These are phyloP conservation scores for Curvularia spicifera DNA, from an alignment of 2,329 filamentous ascomycete species.

Conservation along the genomic window DNA sequence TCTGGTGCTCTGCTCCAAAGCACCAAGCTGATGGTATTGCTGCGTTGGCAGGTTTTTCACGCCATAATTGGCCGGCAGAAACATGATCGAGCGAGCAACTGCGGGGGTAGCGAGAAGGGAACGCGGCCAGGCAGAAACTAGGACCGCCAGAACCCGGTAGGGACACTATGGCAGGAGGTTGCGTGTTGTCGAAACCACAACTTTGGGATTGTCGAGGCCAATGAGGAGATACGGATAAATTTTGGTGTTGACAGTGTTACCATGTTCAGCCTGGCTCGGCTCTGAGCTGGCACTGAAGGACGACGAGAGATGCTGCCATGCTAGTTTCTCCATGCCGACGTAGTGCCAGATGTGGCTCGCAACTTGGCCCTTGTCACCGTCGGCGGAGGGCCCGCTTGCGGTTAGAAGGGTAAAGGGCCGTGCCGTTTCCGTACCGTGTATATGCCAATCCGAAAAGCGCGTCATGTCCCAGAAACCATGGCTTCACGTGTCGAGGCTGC, in stretches of 20 bases:
- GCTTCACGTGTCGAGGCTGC: constrained; percentile 27
- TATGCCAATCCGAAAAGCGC: constrained; percentile 24
- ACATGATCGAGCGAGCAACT: constrained; percentile 31
- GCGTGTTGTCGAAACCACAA: constrained; percentile 28
- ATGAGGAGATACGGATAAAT: constrained; percentile 29
- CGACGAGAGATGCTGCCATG: constrained; percentile 33
- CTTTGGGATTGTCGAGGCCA: constrained; percentile 33
- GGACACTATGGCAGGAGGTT: constrained; percentile 41
- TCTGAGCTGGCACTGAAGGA: constrained; percentile 44
- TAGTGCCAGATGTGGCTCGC: constrained; percentile 39
- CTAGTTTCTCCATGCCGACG: constrained; percentile 36
- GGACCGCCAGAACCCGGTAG: constrained; percentile 34
- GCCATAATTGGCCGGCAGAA: constrained; percentile 40
- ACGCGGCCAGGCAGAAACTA: constrained; percentile 34
- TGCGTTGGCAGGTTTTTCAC: constrained; percentile 37
- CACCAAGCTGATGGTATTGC: constrained; percentile 36
- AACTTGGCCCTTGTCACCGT: constrained; percentile 32
- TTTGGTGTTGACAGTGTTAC: constrained; percentile 27
- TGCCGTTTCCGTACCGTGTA: constrained; percentile 40
- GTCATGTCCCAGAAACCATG: constrained; percentile 33
- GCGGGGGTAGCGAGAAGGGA: constrained; percentile 34
- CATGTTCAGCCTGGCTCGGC: constrained; percentile 34
- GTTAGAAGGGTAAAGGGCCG: constrained; percentile 38
- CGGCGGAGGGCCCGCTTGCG: constrained; percentile 32
- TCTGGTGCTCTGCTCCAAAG: constrained; percentile 26